A percentile compares a stretch with the other conserved stretches of the same genome.
These are phyloP conservation scores for Striga asiatica DNA, from an alignment of 257 asterid species.

Conservation along the genomic window DNA sequence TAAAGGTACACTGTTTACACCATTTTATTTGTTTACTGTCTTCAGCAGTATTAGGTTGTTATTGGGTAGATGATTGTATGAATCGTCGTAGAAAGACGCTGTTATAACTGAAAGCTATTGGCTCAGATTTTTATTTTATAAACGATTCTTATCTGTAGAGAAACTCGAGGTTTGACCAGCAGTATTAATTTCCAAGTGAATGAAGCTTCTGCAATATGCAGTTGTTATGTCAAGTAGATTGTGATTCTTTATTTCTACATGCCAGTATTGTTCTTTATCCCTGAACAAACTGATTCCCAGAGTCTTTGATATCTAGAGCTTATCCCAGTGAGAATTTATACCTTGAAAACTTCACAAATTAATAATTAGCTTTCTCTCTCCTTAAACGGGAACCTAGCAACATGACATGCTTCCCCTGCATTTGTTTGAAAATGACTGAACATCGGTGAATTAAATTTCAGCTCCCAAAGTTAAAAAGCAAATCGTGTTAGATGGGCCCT, in stretches of 20 bases:
- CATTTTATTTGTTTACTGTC: conserved; percentile 6
- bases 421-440: conserved; percentile 11
- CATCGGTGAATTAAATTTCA: conserved; percentile 23
- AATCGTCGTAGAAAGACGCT: not conserved
- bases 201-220: not conserved
- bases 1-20: conserved; percentile 33
- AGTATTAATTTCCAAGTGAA: not conserved
- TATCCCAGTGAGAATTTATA: not conserved
- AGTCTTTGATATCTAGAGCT: conserved; percentile 1
- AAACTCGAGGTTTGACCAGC: too few relatives aligned
- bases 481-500: conserved; percentile 74
- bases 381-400: not conserved
- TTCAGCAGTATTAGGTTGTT: not conserved
- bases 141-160: too few relatives aligned
- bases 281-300: not conserved
- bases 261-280: not conserved
- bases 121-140: too few relatives aligned
- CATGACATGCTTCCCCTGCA: not conserved
- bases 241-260: not conserved
- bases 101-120: not conserved
- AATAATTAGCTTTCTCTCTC: not conserved
- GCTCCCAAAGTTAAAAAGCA: conserved; percentile 65
- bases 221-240: not conserved
- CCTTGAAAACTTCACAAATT: not conserved
- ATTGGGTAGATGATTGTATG: not conserved